phyloP scores from a whole-genome alignment of 202 grass and related monocot species.

The Bolboschoenoplectus hybrid region DNA sequence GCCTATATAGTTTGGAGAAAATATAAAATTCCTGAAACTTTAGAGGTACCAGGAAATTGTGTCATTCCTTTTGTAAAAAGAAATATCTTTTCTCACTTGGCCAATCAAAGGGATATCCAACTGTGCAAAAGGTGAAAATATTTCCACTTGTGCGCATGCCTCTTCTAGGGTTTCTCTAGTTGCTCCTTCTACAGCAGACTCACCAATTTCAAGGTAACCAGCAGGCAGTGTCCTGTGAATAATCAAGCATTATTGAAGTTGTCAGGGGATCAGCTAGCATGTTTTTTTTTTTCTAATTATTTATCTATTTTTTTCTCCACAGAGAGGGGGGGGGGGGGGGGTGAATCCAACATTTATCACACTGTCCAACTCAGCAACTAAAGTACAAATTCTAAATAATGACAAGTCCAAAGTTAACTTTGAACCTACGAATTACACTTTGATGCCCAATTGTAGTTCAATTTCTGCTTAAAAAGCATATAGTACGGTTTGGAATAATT shows the following conservation, averaged over 20 bases:
- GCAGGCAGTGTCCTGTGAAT: constrained; percentile 89
- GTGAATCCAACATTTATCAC: background rate
- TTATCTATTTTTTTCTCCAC: background rate
- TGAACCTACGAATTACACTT: background rate
- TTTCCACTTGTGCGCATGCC: constrained; percentile 96
- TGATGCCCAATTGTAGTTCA: background rate
- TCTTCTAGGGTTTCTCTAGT: constrained; percentile 95
- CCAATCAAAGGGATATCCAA: constrained; percentile 93
- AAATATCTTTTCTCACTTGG: constrained; percentile 79
- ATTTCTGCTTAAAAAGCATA: background rate
- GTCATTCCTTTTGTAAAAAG: constrained; percentile 3
- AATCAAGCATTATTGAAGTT: constrained; percentile 2
- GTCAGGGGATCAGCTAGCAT: background rate
- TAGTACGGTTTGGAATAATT: background rate
- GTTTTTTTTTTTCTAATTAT: background rate
- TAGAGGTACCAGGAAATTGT: background rate
- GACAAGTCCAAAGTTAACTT: background rate
- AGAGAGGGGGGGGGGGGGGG: background rate
- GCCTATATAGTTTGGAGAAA: background rate
- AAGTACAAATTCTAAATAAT: background rate
- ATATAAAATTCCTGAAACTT: constrained; percentile 25
- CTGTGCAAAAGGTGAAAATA: constrained; percentile 93
- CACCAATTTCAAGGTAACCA: constrained; percentile 96
- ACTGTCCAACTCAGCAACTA: background rate
- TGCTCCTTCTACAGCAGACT: constrained; percentile 82